Evolutionary conservation across 768 basidiomycete species (phyloP).

Genomic region (Mycena polygramma): DNA sequence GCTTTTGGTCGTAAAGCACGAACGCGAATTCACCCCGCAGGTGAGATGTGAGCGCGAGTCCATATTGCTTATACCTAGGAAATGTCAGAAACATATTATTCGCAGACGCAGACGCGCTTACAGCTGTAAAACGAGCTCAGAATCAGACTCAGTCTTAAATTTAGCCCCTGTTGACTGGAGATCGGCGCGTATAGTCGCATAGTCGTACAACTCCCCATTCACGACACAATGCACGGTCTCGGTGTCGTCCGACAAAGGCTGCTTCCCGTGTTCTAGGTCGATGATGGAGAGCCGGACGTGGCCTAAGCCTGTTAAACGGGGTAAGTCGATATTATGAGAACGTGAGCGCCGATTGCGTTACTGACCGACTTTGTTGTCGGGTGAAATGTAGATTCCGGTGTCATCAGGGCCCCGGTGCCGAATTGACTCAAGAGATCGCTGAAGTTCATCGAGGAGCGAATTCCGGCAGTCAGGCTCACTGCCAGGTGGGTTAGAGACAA

Average conservation of each 20-base stretch:
- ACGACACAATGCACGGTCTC: constrained; percentile 17
- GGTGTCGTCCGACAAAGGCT: constrained; percentile 17
- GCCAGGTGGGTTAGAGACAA: background rate
- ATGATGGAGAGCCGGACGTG: constrained; percentile 24
- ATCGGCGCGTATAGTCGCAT: constrained; percentile 3
- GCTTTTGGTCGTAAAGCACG: constrained; percentile 7
- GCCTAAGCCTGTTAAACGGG: background rate
- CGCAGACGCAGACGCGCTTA: background rate
- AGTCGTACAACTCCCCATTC: constrained; percentile 17
- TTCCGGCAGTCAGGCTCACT: background rate
- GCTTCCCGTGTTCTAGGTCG: constrained; percentile 17
- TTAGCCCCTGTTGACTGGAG: background rate
- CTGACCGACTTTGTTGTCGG: constrained; percentile 5
- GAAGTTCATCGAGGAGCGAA: background rate
- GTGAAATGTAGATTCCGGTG: constrained; percentile 2
- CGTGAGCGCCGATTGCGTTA: too few relatives aligned
- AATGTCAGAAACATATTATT: background rate
- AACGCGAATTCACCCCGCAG: constrained; percentile 23
- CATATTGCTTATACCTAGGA: constrained; percentile 12
- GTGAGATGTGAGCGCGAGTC: constrained; percentile 1
- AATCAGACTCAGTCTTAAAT: constrained; percentile 20
- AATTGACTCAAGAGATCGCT: constrained; percentile 5
- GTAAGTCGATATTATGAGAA: background rate
- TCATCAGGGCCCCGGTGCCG: constrained; percentile 10
- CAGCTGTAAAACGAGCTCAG: constrained; percentile 16